phyloP scores from a whole-genome alignment of 768 basidiomycete species.

The Trametes villosa region DNA sequence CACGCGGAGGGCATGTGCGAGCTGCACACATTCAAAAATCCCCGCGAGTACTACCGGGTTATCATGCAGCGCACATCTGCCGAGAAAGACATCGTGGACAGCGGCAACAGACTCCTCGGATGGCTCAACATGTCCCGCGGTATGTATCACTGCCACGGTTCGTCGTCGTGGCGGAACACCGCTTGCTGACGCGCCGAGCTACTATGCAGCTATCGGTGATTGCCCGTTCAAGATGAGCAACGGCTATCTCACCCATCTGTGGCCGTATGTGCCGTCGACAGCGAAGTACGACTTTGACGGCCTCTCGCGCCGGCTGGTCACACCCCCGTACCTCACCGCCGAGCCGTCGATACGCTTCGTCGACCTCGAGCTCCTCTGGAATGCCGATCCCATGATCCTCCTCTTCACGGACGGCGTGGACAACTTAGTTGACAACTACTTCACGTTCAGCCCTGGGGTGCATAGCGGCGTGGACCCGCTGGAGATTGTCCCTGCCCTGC shows the following conservation, averaged over 20 bases:
- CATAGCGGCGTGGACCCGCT: constrained; percentile 1
- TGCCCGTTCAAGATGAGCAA: not conserved
- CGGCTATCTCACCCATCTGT: not conserved
- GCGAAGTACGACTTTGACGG: not conserved
- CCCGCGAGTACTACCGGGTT: not conserved
- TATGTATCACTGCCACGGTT: not conserved
- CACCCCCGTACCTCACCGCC: constrained; percentile 3
- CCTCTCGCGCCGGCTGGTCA: not conserved
- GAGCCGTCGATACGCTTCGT: constrained; percentile 3
- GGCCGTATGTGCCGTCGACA: not conserved
- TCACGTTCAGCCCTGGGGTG: not conserved
- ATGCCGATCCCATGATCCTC: not conserved
- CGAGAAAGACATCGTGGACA: not conserved
- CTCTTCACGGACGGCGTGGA: constrained; percentile 6
- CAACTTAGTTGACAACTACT: not conserved
- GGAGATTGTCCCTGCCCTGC: not conserved
- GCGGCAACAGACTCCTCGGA: not conserved
- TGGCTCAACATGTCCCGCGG: not conserved
- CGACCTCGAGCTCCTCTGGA: constrained; percentile 2
- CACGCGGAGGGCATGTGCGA: not conserved
- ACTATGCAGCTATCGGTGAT: not conserved
- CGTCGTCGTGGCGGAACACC: no score
- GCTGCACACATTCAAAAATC: not conserved
- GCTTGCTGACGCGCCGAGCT: no score
- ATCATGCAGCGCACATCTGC: not conserved